Conservation (phyloP, 768 basidiomycete species). For the Kwoniella botswanensis region DNA sequence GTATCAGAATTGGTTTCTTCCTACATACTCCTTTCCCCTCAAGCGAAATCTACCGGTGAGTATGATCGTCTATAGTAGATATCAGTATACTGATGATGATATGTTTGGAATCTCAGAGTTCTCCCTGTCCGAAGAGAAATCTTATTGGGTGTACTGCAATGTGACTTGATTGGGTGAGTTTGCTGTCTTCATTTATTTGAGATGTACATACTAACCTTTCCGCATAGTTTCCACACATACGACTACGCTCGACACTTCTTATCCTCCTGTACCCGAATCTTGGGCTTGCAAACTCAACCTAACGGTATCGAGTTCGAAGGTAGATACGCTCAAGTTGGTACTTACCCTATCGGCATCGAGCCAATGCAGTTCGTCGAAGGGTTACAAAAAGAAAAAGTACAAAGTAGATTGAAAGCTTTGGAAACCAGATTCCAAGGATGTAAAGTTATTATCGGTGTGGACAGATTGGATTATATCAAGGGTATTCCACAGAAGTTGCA, state of each 20-base stretch:
- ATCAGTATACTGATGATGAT: conserved; percentile 3
- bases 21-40: conserved; percentile 97
- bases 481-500: conserved; percentile 98
- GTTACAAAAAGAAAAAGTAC: conserved; percentile 77
- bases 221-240: conserved; percentile 84
- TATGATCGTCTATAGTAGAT: conserved; percentile 5
- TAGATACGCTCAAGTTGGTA: conserved; percentile 93
- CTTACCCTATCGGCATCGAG: conserved; percentile 99
- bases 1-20: conserved; percentile 96
- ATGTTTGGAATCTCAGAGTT: conserved; percentile 66
- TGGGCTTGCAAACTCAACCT: conserved; percentile 93
- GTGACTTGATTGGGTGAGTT: conserved; percentile 81
- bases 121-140: conserved; percentile 97
- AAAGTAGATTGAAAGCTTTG: conserved; percentile 76
- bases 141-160: conserved; percentile 91
- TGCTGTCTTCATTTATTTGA: neutral
- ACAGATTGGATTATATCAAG: conserved; percentile 99
- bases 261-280: conserved; percentile 94
- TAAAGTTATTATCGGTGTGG: conserved; percentile 97
- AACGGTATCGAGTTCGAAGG: conserved; percentile 97
- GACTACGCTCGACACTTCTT: conserved; percentile 99
- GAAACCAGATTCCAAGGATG: conserved; percentile 90
- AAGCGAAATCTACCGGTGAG: conserved; percentile 93
- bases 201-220: neutral
- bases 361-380: conserved; percentile 90